Evolutionary conservation across 495 filamentous ascomycete genomes (phyloP), one percentile per base, ranked within the genome.

Genomic region (Aspergillus affinis): DNA sequence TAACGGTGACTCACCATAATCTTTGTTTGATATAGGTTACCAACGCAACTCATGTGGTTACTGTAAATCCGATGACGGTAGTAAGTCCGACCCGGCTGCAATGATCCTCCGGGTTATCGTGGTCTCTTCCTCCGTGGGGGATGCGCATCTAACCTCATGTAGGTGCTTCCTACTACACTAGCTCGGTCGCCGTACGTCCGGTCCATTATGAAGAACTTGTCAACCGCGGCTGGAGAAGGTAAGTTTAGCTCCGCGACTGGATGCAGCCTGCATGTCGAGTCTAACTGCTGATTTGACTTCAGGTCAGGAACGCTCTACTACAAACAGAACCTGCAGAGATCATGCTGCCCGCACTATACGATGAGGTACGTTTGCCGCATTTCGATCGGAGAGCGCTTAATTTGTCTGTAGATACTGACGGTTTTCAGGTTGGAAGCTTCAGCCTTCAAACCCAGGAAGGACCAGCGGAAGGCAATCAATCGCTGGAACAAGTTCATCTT

Each of bases 281-380:
- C 59, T 46, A 46, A 8, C 54, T 53, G 60, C 63, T 69, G 52
- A 75, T 58, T 51, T 47, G 48, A 51, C 54, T 65, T 53, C 58
- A 88, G 87, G 71, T 90, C 88, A 46, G 88, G 88, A 9, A 84
- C 79, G n/a, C 78, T 93, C n/a, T 83, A 97, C 63, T 98, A 98
- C 78, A 91, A 94, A 64, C 94, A 91, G 56, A 91, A 98, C 72
- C 84, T 88, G 65, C 82, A 76, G 49, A 76, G 86, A 57, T 90
- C 91, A 57, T 98, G 94, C 68, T 98, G 94, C 69, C 91, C 92
- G n/a, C 91, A 96, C 62, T 97, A 98, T 72, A 95, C 92, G 1
- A 86, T 98, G 62, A 87, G 94, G 86, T 86, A 71, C 49, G 61
- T 62, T 15, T 46, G 48, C 15, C 30, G 67, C 50, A 48, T 15